These are phyloP conservation scores for Populus pruinosa DNA, from an alignment of 345 rosid species.

Conservation along the genomic window DNA sequence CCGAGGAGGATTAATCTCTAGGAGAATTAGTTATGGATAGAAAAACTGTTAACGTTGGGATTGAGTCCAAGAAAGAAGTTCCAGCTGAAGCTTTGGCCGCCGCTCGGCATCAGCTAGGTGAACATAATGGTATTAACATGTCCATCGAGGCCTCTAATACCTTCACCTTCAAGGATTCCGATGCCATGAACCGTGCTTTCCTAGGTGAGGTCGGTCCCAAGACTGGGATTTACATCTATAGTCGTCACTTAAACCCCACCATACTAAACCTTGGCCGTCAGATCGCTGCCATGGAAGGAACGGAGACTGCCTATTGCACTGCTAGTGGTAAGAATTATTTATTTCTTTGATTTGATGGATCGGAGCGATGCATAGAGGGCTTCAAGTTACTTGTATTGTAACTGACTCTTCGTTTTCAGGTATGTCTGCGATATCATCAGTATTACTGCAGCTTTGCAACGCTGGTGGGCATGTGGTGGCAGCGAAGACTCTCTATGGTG, in stretches of 20 bases:
- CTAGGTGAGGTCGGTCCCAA: conserved; percentile 94
- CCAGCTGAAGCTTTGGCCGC: conserved; percentile 78
- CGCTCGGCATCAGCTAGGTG: conserved; percentile 86
- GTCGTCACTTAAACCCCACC: conserved; percentile 98
- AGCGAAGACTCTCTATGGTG: conserved; percentile 70
- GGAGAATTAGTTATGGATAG: no score
- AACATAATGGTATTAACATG: conserved; percentile 98
- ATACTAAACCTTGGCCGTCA: conserved; percentile 84
- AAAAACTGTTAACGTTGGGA: no score
- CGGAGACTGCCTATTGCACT: conserved; percentile 97
- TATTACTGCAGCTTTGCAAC: conserved; percentile 82
- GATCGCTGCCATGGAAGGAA: conserved; percentile 97
- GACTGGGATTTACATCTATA: conserved; percentile 83
- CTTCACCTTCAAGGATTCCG: conserved; percentile 98
- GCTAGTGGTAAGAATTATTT: conserved; percentile 66
- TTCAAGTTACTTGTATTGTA: no score
- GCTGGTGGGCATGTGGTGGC: conserved; percentile 97
- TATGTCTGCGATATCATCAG: conserved; percentile 93
- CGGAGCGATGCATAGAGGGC: no score
- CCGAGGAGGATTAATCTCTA: no score
- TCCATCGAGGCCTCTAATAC: conserved; percentile 98
- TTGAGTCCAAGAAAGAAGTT: conserved; percentile 25
- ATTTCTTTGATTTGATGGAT: not conserved
- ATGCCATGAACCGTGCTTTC: conserved; percentile 85
- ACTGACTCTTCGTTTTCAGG: conserved; percentile 33